Conservation (phyloP, 2,329 filamentous ascomycete species). For the Pyrenochaeta sp. region DNA sequence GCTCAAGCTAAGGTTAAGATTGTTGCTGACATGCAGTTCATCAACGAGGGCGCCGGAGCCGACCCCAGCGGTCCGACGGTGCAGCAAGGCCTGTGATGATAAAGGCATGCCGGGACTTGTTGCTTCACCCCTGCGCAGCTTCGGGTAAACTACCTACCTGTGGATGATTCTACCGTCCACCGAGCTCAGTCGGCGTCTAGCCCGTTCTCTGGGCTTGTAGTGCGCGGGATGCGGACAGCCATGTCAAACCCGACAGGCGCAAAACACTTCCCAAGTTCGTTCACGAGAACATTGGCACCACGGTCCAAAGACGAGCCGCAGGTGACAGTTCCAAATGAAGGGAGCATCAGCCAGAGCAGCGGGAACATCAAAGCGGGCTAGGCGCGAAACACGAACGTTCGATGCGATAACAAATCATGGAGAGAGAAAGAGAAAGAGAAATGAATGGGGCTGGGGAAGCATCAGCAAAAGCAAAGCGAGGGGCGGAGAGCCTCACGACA, state of each 20-base stretch:
- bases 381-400: background rate
- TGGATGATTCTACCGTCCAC: background rate
- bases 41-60: background rate
- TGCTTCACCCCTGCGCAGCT: background rate
- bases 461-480: background rate
- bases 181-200: background rate
- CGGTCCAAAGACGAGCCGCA: background rate
- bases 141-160: background rate
- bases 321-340: background rate
- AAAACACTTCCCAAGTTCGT: background rate
- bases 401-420: background rate
- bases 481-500: background rate
- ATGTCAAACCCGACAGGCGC: background rate
- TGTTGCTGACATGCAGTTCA: background rate
- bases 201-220: background rate
- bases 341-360: slow-evolving; percentile 3
- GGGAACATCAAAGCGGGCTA: background rate
- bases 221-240: background rate
- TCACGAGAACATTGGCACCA: background rate
- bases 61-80: background rate
- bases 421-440: background rate
- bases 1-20: background rate
- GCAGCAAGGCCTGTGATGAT: background rate
- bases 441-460: background rate
- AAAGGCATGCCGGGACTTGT: background rate